Conservation (phyloP, 805 yeast species). For the Debaryomyces tyrocola region DNA sequence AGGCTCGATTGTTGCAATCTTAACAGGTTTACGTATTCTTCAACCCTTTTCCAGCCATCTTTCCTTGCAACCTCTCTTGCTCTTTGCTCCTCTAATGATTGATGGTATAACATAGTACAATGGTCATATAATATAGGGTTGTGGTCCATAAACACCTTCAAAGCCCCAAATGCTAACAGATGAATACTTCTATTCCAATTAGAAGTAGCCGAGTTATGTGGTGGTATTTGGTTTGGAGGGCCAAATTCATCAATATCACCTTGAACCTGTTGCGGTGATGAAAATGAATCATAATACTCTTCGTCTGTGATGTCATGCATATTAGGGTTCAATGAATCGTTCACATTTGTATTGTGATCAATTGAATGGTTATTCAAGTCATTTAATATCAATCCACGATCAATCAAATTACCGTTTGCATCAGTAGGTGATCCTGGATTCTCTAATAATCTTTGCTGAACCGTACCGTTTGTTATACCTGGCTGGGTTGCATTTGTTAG, state of each 20-base stretch:
- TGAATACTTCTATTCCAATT: constrained; percentile 96
- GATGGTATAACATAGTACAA: constrained; percentile 84
- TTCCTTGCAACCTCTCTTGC: constrained; percentile 60
- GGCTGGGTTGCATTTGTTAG: constrained; percentile 57
- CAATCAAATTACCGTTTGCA: constrained; percentile 44
- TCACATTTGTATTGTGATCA: constrained; percentile 12
- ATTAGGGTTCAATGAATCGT: constrained; percentile 13
- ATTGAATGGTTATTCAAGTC: constrained; percentile 19
- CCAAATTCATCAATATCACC: constrained; percentile 31
- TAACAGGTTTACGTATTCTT: constrained; percentile 50
- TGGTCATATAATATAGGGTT: constrained; percentile 90
- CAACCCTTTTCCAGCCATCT: constrained; percentile 71
- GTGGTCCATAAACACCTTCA: constrained; percentile 89
- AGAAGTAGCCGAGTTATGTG: constrained; percentile 47
- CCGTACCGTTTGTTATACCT: constrained; percentile 39
- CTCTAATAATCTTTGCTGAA: constrained; percentile 38
- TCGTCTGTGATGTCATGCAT: constrained; percentile 41
- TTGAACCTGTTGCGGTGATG: constrained; percentile 28
- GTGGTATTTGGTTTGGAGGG: constrained; percentile 31
- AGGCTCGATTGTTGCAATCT: constrained; percentile 13
- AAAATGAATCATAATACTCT: constrained; percentile 43
- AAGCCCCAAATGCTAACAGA: constrained; percentile 84
- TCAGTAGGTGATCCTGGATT: constrained; percentile 40
- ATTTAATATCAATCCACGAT: constrained; percentile 33
- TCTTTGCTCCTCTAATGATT: constrained; percentile 71